Evolutionary conservation across 441 rosid species (phyloP).

Genomic region (Populus hybrid): DNA sequence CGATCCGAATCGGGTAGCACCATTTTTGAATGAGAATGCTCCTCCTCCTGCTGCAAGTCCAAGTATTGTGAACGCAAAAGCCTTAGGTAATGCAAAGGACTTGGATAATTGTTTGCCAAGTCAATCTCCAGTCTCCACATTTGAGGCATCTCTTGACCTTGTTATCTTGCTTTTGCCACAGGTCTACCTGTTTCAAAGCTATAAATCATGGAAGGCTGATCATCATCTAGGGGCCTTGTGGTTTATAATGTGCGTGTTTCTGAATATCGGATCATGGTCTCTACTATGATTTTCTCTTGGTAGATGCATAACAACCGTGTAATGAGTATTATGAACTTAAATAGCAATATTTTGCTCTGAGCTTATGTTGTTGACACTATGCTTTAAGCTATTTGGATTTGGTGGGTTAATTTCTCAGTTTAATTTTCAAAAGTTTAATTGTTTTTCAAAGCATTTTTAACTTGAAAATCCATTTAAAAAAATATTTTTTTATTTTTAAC

Average conservation of each 20-base stretch:
- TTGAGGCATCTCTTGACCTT: background rate
- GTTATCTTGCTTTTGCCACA: slow-evolving; percentile 24
- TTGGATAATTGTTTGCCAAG: background rate
- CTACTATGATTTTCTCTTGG: background rate
- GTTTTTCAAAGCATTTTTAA: too few relatives aligned
- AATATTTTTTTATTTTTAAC: too few relatives aligned
- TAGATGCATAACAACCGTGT: background rate
- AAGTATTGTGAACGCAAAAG: slow-evolving; percentile 89
- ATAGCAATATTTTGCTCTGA: background rate
- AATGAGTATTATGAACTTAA: background rate
- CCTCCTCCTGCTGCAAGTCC: slow-evolving; percentile 83
- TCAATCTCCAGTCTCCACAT: background rate
- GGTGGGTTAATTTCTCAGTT: background rate
- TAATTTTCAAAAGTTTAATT: too few relatives aligned
- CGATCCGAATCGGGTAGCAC: slow-evolving; percentile 68
- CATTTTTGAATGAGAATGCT: slow-evolving; percentile 70
- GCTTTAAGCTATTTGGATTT: too few relatives aligned
- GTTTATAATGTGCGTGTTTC: background rate
- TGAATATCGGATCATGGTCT: background rate
- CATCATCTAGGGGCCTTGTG: background rate
- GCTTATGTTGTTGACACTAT: background rate
- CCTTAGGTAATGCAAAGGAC: slow-evolving; percentile 45
- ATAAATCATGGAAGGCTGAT: slow-evolving; percentile 24
- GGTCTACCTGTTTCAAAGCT: slow-evolving; percentile 83
- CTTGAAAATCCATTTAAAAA: too few relatives aligned